Percentiles rank a stretch among this genome's conserved stretches.
Conservation (phyloP, 2,329 filamentous ascomycete species). For the Aspergillus nomiae region DNA sequence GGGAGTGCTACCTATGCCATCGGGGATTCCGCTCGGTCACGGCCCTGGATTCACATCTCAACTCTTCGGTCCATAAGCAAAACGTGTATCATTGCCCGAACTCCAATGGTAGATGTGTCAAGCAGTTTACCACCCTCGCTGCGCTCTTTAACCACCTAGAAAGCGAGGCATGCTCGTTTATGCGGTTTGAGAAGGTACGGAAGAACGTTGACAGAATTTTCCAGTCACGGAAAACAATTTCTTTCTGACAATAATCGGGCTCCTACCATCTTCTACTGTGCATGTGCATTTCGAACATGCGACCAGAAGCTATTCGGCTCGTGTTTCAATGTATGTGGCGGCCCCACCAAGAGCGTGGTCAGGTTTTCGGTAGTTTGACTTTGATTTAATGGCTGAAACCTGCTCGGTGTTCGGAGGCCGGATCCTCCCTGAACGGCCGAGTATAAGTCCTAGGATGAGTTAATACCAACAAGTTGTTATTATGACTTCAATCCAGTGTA, state of each 20-base stretch:
- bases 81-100: slow-evolving; percentile 51
- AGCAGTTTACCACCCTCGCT: slow-evolving; percentile 44
- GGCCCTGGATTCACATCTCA: slow-evolving; percentile 56
- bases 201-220: slow-evolving; percentile 18
- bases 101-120: slow-evolving; percentile 28
- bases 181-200: slow-evolving; percentile 46
- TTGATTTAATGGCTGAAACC: no score
- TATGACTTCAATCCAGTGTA: neutral
- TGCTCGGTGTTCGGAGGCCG: no score
- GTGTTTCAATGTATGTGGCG: no score
- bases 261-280: no score
- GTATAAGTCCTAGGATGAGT: no score
- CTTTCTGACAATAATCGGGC: slow-evolving; percentile 2
- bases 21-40: slow-evolving; percentile 40
- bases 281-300: neutral
- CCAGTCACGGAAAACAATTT: slow-evolving; percentile 16
- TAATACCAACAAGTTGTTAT: no score
- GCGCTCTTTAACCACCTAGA: slow-evolving; percentile 49
- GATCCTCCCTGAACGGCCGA: fast-evolving
- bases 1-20: slow-evolving; percentile 59
- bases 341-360: no score
- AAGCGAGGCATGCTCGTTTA: slow-evolving; percentile 45
- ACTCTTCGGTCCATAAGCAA: slow-evolving; percentile 55
- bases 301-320: no score
- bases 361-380: no score